Evolutionary conservation across 192 early-diverging fungal genomes (phyloP).

Genomic region (Backusella sp.): DNA sequence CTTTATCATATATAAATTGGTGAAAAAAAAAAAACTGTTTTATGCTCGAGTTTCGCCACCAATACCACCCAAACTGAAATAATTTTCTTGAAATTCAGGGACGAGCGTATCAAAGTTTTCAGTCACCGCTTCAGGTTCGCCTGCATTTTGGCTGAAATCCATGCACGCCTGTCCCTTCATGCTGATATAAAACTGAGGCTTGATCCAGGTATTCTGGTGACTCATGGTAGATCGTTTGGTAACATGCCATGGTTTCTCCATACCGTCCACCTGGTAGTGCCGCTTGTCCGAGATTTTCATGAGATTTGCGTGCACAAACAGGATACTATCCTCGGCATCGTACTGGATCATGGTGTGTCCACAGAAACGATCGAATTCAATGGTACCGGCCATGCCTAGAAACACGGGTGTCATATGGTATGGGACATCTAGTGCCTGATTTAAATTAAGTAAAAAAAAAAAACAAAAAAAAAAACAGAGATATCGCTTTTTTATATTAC

Average conservation of each 20-base stretch:
- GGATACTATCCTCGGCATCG: neutral
- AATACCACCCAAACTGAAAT: constrained; percentile 31
- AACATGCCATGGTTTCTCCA: constrained; percentile 20
- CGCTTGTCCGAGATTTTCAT: constrained; percentile 27
- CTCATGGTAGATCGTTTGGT: constrained; percentile 22
- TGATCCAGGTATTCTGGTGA: constrained; percentile 20
- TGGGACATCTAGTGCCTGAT: constrained; percentile 19
- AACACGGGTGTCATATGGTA: constrained; percentile 26
- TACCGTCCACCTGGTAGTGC: neutral
- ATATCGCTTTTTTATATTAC: constrained; percentile 6
- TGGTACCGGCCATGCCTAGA: constrained; percentile 29
- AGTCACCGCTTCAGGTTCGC: constrained; percentile 17
- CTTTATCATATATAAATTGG: neutral
- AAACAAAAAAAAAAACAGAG: too few relatives aligned
- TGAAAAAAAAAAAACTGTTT: neutral
- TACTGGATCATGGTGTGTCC: constrained; percentile 35
- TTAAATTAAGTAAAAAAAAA: neutral
- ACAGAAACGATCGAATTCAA: constrained; percentile 23
- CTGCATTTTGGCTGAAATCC: constrained; percentile 17
- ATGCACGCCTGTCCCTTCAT: constrained; percentile 20
- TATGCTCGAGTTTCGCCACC: constrained; percentile 14
- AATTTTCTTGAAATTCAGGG: constrained; percentile 23
- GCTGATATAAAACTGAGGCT: constrained; percentile 25
- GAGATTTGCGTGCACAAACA: constrained; percentile 34
- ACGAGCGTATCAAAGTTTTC: constrained; percentile 15